These are phyloP conservation scores for Dictyostelium discoideum DNA, from an alignment of 78 protist genomes.

Conservation along the genomic window dicty_2.7 NC_007088.5:969501-970000, in stretches of 20 bases:
- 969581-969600: too few species aligned
- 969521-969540: too few species aligned
- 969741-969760: too few species aligned
- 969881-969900: background rate
- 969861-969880: background rate
- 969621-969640: background rate
- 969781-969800: too few species aligned
- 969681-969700: background rate
- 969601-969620: too few species aligned
- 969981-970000: slow-evolving; percentile 33
- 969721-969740: background rate
- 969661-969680: too few species aligned
- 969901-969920: slow-evolving; percentile 1
- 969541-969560: background rate
- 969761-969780: background rate
- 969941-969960: background rate
- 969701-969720: background rate
- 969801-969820: too few species aligned
- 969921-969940: background rate
- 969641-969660: background rate
- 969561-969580: background rate
- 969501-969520: too few species aligned
- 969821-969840: background rate
- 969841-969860: background rate
- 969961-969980: slow-evolving; percentile 2